Evolutionary conservation across 805 yeast species (phyloP), one percentile per base, ranked within the genome.

Genomic region (Candida michaelii): DNA sequence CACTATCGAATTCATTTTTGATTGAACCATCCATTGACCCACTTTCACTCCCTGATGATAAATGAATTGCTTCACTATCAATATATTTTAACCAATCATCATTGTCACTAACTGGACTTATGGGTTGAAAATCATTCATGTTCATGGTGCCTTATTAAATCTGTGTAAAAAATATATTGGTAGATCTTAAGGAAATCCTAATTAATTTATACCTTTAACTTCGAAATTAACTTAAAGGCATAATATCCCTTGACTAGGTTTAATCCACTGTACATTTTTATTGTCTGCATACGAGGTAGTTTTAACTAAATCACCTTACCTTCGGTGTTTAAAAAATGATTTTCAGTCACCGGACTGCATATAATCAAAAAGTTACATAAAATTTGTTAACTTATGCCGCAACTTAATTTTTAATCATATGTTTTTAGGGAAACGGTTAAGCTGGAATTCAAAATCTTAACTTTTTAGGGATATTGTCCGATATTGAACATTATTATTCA

Each of bases 1-100:
- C 41, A 17, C 30, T 21, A 30, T 38, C 41, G 24, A 24, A 24
- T 30, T 38, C 41, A 21, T 38, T 24, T 29, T 38, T 38, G 11
- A 38, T 14, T 5, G 30, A 37, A 6, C 27, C 33, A 21, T 37
- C 40, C 13, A 21, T 27, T 3, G 33, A 37, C 3, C 33, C 33
- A 12, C 18, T n/a, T 4, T 27, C 40, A 8, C 27, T 18, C 9
- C 23, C 32, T 18, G 42, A 31, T 11, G 37, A 32, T 10, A 32
- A 30, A 31, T 24, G 18, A 29, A 42, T 30, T 10, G 40, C 44
- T 25, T 25, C 36, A 13, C 36, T 27, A 17, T 41, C 32, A 15
- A 46, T 41, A 16, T 41, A 43, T 15, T 40, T 43, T 40, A 46
- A 36, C 52, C 52, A 48, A 13, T 45, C 49, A 29, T 45, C 49